Evolutionary conservation across 441 rosid species (phyloP).

Genomic region (Gossypium laxum): DNA sequence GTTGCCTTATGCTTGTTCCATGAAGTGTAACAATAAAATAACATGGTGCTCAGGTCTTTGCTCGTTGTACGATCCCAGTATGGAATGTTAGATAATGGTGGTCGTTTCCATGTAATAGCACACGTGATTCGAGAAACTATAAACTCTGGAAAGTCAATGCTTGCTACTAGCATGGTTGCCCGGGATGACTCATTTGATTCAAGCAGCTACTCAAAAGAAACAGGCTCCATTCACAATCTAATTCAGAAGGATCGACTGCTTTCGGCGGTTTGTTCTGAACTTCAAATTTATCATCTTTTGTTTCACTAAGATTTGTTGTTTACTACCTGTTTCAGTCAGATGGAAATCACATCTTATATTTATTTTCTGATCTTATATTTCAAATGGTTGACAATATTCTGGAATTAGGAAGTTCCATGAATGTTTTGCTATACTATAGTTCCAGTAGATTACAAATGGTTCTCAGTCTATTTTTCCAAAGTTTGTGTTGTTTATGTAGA

Average conservation of each 20-base stretch:
- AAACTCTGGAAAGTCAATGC: constrained; percentile 73
- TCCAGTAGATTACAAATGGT: background rate
- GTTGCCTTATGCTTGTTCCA: constrained; percentile 9
- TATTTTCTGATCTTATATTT: background rate
- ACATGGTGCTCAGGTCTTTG: constrained; percentile 54
- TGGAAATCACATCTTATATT: background rate
- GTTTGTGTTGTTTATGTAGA: background rate
- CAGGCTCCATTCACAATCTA: constrained; percentile 60
- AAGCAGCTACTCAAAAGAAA: constrained; percentile 57
- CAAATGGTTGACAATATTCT: constrained; percentile 6
- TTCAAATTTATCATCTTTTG: constrained; percentile 3
- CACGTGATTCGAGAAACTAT: constrained; percentile 89
- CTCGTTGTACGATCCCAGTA: constrained; percentile 71
- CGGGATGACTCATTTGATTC: constrained; percentile 64
- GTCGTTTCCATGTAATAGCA: constrained; percentile 87
- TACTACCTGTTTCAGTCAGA: background rate
- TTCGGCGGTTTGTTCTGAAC: constrained; percentile 47
- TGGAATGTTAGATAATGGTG: constrained; percentile 80
- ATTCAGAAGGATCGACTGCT: constrained; percentile 89
- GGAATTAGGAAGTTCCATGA: constrained; percentile 1
- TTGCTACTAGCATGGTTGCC: constrained; percentile 65
- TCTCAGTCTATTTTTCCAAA: background rate
- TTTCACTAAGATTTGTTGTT: constrained; percentile 5
- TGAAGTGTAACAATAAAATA: constrained; percentile 19
- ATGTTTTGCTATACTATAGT: background rate